phyloP scores from a whole-genome alignment of 208 protist species.

The Leishmania major region DNA sequence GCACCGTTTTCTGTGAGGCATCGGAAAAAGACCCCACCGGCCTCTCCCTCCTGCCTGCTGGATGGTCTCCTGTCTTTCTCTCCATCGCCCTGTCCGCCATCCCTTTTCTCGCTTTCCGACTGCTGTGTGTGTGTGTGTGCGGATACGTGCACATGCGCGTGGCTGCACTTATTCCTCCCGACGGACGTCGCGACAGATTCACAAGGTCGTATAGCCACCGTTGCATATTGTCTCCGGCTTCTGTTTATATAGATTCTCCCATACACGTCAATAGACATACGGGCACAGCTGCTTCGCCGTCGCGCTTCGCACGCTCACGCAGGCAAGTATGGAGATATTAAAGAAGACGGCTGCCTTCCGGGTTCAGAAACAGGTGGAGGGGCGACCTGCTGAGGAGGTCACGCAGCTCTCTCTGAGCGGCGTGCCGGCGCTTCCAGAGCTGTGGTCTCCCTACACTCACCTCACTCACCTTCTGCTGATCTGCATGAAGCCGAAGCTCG shows the following conservation, averaged over 20 bases:
- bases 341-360: constrained; percentile 70
- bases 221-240: too few species aligned
- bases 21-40: background rate
- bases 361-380: constrained; percentile 70
- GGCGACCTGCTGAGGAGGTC: constrained; percentile 50
- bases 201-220: background rate
- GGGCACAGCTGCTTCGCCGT: background rate
- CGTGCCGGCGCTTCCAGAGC: constrained; percentile 54
- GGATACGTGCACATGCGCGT: background rate
- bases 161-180: background rate
- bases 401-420: constrained; percentile 62
- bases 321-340: constrained; percentile 63
- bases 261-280: background rate
- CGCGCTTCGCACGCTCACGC: background rate
- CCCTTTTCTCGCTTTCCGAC: background rate
- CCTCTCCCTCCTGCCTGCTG: background rate
- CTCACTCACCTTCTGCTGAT: constrained; percentile 69
- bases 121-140: background rate
- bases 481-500: constrained; percentile 64
- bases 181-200: background rate
- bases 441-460: constrained; percentile 46
- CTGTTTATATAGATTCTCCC: background rate
- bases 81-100: background rate
- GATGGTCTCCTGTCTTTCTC: background rate
- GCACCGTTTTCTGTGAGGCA: background rate